Conservation (phyloP, 1,139 yeast genomes). For the Suhomyces yuchorum region DNA sequence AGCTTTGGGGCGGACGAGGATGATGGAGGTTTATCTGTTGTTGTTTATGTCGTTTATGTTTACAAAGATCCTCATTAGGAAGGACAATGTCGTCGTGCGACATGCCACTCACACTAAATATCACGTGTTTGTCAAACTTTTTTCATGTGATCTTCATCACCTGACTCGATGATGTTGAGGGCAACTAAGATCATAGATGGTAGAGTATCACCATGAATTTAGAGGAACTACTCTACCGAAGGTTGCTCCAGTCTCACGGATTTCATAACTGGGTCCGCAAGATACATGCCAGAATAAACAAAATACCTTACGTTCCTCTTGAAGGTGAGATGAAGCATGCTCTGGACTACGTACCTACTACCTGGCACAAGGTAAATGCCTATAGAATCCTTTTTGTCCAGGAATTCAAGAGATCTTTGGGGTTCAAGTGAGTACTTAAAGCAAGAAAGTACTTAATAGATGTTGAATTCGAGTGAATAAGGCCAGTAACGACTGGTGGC, state of each 20-base stretch:
- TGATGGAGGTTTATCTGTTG: conserved; percentile 9
- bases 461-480: too few species aligned
- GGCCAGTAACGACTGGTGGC: too few species aligned
- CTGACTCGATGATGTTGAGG: neutral
- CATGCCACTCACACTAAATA: too few species aligned
- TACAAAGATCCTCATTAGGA: conserved; percentile 12
- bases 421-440: conserved; percentile 25
- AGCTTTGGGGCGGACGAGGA: conserved; percentile 4
- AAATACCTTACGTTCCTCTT: conserved; percentile 44
- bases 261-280: conserved; percentile 72
- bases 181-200: too few species aligned
- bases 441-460: neutral
- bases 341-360: conserved; percentile 49
- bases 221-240: conserved; percentile 51
- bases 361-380: conserved; percentile 59
- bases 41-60: conserved; percentile 14
- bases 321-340: conserved; percentile 22
- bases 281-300: conserved; percentile 66
- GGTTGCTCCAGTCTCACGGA: conserved; percentile 52
- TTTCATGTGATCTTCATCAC: neutral
- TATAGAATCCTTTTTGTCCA: conserved; percentile 62
- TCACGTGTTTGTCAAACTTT: too few species aligned
- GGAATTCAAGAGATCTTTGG: conserved; percentile 59
- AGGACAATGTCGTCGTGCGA: conserved; percentile 6
- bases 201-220: too few species aligned